Conservation (phyloP, 768 basidiomycete genomes). For the Pleurotus djamor region DNA sequence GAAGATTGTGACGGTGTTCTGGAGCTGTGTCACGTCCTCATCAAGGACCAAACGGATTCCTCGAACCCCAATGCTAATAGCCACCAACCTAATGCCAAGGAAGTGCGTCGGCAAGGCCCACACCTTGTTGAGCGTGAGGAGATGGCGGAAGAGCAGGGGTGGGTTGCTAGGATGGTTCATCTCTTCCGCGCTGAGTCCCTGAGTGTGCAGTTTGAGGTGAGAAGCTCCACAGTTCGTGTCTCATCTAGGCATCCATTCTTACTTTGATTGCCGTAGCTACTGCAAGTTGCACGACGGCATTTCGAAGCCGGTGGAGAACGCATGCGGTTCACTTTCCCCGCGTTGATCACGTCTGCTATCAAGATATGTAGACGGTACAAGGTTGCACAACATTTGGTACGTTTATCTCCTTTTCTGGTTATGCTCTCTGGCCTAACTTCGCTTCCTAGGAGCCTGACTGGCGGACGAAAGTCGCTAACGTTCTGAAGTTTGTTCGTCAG, state of each 20-base stretch:
- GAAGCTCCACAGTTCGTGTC: constrained; percentile 16
- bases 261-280: constrained; percentile 46
- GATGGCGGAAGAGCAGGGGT: constrained; percentile 97
- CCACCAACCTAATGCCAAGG: constrained; percentile 33
- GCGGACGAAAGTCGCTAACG: constrained; percentile 79
- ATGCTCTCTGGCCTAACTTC: background rate
- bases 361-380: constrained; percentile 93
- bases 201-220: constrained; percentile 86
- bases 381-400: constrained; percentile 67
- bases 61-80: constrained; percentile 22
- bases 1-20: constrained; percentile 95
- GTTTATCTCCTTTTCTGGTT: constrained; percentile 14
- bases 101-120: constrained; percentile 54
- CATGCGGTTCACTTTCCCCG: constrained; percentile 96
- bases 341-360: constrained; percentile 90
- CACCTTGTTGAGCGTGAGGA: constrained; percentile 79
- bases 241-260: background rate
- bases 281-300: constrained; percentile 88
- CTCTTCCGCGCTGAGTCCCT: constrained; percentile 87
- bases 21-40: constrained; percentile 89
- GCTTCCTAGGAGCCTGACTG: constrained; percentile 74
- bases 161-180: constrained; percentile 98
- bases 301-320: constrained; percentile 92
- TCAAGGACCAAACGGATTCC: constrained; percentile 78
- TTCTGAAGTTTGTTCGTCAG: constrained; percentile 94